Evolutionary conservation across 2,329 filamentous ascomycete species (phyloP).

Genomic region (Colletotrichum siamense): DNA sequence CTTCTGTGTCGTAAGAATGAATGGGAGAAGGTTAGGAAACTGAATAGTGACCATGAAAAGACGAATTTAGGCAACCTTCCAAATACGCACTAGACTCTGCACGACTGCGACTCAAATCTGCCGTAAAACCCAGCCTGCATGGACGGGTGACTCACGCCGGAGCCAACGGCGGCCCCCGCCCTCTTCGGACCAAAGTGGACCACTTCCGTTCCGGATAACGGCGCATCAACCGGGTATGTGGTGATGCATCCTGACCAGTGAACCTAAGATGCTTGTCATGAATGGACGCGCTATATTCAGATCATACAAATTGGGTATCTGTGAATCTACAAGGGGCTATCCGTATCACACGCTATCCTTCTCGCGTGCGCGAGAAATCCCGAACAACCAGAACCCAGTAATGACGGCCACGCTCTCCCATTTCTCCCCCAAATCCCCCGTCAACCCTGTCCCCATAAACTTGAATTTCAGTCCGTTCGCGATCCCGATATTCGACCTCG

Average conservation of each 20-base stretch:
- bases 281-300: rapidly evolving
- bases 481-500: not conserved
- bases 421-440: not conserved
- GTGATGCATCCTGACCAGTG: rapidly evolving
- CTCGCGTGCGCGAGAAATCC: not conserved
- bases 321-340: rapidly evolving
- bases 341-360: not conserved
- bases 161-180: not conserved
- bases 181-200: not conserved
- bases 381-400: not conserved
- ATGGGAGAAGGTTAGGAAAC: not conserved
- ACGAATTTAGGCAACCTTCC: not conserved
- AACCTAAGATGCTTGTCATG: rapidly evolving
- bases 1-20: not conserved
- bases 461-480: not conserved
- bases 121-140: not conserved
- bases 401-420: not conserved
- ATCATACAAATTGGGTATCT: not conserved
- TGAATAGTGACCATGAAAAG: not conserved
- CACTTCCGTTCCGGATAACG: not conserved
- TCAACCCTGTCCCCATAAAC: not conserved
- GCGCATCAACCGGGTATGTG: not conserved
- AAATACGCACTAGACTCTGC: not conserved
- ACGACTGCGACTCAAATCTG: not conserved
- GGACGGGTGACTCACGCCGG: not conserved